Evolutionary conservation across 75 land plant species (phyloP).

Genomic region (Larix kaempferi): DNA sequence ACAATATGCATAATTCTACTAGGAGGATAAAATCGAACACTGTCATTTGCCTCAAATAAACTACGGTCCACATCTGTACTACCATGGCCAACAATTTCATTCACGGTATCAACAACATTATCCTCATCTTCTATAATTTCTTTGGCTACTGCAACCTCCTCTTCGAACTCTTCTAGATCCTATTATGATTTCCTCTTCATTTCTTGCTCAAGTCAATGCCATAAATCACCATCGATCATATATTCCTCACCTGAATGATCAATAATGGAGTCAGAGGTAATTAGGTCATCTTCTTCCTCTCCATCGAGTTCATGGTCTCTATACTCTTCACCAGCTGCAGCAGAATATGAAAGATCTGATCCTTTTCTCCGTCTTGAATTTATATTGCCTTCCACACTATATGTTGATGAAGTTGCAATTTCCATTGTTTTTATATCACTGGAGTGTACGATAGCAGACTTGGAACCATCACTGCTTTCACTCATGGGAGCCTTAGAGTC

Average conservation of each 20-base stretch:
- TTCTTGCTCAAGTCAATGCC: constrained; percentile 78
- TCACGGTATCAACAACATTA: constrained; percentile 42
- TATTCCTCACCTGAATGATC: constrained; percentile 27
- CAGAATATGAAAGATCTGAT: constrained; percentile 17
- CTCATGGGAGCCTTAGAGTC: constrained; percentile 13
- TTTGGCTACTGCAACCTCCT: constrained; percentile 57
- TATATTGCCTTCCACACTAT: constrained; percentile 5
- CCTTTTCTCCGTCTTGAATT: constrained; percentile 15
- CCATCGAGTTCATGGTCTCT: constrained; percentile 36
- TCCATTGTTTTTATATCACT: not conserved
- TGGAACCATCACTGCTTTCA: not conserved
- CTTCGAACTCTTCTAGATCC: constrained; percentile 28
- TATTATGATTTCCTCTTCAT: constrained; percentile 51
- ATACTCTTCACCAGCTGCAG: constrained; percentile 15
- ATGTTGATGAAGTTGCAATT: constrained; percentile 1
- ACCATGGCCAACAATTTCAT: constrained; percentile 23
- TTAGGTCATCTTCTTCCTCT: constrained; percentile 39
- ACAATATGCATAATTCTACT: constrained; percentile 86
- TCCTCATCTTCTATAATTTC: constrained; percentile 77
- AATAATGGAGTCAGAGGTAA: constrained; percentile 12
- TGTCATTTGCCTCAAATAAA: constrained; percentile 19
- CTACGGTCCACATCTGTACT: constrained; percentile 18
- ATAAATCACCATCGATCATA: constrained; percentile 63
- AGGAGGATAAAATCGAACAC: constrained; percentile 72
- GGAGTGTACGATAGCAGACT: not conserved